phyloP scores from a whole-genome alignment of 768 basidiomycete species.

The Boletus insuetus region DNA sequence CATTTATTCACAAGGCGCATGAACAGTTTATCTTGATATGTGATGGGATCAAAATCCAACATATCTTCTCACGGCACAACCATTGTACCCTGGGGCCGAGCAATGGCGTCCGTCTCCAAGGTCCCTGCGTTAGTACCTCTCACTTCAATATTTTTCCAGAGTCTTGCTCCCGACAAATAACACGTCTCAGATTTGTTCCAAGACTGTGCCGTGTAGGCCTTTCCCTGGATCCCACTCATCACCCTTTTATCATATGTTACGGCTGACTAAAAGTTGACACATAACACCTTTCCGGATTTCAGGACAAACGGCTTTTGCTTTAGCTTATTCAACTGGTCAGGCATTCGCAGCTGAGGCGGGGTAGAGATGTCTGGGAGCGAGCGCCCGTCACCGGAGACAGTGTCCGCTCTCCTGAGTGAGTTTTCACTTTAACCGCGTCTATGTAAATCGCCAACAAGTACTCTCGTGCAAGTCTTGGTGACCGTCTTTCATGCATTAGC shows the following conservation, averaged over 20 bases:
- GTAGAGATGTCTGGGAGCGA: not conserved
- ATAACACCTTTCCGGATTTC: not conserved
- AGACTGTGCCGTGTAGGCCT: not conserved
- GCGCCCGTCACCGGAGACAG: conserved; percentile 6
- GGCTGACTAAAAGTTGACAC: not conserved
- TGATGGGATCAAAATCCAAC: not conserved
- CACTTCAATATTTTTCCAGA: too few relatives aligned
- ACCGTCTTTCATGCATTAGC: conserved; percentile 21
- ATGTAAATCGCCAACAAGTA: not conserved
- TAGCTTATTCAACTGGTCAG: not conserved
- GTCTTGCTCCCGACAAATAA: too few relatives aligned
- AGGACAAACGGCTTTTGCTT: not conserved
- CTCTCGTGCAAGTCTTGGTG: conserved; percentile 10
- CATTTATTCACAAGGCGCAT: not conserved
- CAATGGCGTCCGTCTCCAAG: not conserved
- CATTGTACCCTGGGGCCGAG: not conserved
- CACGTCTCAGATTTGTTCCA: too few relatives aligned
- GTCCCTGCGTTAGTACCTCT: too few relatives aligned
- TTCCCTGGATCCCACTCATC: conserved; percentile 2
- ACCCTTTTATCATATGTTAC: not conserved
- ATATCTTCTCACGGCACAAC: not conserved
- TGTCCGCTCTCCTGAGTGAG: conserved; percentile 21
- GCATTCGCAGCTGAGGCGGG: not conserved
- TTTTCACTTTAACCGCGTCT: not conserved
- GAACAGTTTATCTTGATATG: not conserved